A percentile compares a stretch with the other conserved stretches of the same genome.
Evolutionary conservation across 225 moss, liverwort and hornwort genomes (phyloP).

Genomic region (Sphagnum tenellum): DNA sequence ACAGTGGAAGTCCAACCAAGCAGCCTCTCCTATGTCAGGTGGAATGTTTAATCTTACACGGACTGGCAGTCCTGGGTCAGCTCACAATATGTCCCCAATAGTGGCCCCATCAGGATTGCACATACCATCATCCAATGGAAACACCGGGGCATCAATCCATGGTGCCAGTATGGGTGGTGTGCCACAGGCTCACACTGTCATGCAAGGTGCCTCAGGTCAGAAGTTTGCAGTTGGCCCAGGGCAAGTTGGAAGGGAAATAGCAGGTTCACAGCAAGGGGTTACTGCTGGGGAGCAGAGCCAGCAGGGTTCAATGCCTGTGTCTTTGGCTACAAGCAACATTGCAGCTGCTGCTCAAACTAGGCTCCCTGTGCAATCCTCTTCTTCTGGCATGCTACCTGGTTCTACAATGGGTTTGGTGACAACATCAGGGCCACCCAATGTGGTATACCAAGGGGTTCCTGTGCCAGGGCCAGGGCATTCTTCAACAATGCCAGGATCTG

Average conservation of each 20-base stretch:
- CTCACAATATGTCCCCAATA: slow-evolving; percentile 8
- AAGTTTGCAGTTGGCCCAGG: slow-evolving; percentile 11
- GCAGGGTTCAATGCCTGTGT: slow-evolving; percentile 8
- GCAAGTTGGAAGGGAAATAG: slow-evolving; percentile 16
- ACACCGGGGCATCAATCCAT: slow-evolving; percentile 4
- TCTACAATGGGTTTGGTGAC: slow-evolving; percentile 3
- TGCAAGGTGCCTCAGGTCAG: slow-evolving; percentile 18
- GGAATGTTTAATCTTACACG: slow-evolving; percentile 25
- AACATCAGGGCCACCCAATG: slow-evolving; percentile 2
- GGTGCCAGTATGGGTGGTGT: slow-evolving; percentile 9
- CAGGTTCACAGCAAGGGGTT: slow-evolving; percentile 4
- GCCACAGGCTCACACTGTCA: slow-evolving; percentile 7
- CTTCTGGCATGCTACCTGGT: slow-evolving; percentile 6
- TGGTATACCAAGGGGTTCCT: slow-evolving; percentile 11
- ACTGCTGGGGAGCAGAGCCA: slow-evolving; percentile 16
- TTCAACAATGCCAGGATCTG: slow-evolving; percentile 9
- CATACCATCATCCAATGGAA: slow-evolving; percentile 20
- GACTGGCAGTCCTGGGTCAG: slow-evolving; percentile 17
- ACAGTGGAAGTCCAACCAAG: slow-evolving; percentile 35
- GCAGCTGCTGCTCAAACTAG: slow-evolving; percentile 9
- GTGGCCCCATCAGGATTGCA: slow-evolving; percentile 17
- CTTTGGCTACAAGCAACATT: slow-evolving; percentile 7
- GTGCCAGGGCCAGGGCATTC: slow-evolving; percentile 10
- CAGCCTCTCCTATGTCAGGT: slow-evolving; percentile 21
- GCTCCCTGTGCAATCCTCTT: slow-evolving; percentile 6